Evolutionary conservation across 345 rosid species (phyloP).

Genomic region (Citrus australasica): DNA sequence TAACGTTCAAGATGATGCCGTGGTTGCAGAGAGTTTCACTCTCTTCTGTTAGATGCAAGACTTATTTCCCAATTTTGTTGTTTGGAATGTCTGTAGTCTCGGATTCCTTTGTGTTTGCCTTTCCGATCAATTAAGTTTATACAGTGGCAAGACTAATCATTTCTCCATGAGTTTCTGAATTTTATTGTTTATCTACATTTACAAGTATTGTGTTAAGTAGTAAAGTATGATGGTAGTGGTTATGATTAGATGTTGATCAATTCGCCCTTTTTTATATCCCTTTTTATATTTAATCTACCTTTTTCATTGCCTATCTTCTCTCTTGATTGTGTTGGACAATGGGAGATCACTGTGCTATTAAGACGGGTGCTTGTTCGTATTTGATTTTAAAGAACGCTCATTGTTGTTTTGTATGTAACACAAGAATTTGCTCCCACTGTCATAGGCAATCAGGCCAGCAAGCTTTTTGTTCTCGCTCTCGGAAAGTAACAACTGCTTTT

Average conservation of each 20-base stretch:
- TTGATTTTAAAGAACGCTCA: too few species aligned
- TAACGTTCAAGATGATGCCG: conserved; percentile 13
- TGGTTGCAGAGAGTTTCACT: conserved; percentile 1
- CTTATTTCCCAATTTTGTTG: neutral
- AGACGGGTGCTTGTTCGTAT: too few species aligned
- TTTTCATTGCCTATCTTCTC: too few species aligned
- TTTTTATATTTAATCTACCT: too few species aligned
- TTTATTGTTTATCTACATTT: neutral
- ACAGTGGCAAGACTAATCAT: neutral
- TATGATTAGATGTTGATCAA: neutral
- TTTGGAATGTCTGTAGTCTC: conserved; percentile 19
- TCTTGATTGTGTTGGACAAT: too few species aligned
- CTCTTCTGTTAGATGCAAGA: conserved; percentile 2
- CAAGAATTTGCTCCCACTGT: too few species aligned
- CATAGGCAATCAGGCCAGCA: too few species aligned
- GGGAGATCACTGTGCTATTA: too few species aligned
- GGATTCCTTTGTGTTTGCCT: neutral
- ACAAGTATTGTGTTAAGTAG: neutral
- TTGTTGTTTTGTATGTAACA: too few species aligned
- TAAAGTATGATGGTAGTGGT: neutral
- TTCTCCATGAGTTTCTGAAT: neutral
- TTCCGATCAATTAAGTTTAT: neutral
- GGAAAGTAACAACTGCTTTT: too few species aligned
- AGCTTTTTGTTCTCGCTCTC: too few species aligned
- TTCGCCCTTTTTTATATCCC: too few species aligned